Evolutionary conservation across 2,329 filamentous ascomycete species (phyloP), one percentile per base, ranked within the genome.

Genomic region (Penicillium sp.): DNA sequence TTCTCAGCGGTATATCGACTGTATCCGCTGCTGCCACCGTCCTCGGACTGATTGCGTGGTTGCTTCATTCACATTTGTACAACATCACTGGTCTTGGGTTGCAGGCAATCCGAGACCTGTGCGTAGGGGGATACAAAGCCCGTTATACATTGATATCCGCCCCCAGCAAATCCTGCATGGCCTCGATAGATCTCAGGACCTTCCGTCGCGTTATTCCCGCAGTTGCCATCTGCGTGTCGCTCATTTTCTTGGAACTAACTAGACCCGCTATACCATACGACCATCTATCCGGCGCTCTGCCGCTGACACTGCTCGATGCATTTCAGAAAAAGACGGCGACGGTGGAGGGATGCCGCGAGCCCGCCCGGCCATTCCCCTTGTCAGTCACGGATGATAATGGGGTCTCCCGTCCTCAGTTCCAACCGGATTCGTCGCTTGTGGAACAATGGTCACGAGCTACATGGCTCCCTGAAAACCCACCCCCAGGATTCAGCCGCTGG

Each of bases 181-280:
- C 53, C 7, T 52, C 53, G 19, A 28, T 60, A 17, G 52, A 60
- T 33, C 44, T 59, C n/a, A 53, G 52, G 44, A 49, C 53, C 2
- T 41, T 59, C n/a, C 53, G 62, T 38, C 57, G 60, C 22, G 46
- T 54, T 8, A 48, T 56, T 15, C 45, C 58, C 13, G 24, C 49
- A 9, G 52, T 57, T 2, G 51, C 59, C 17, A 53, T 61, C 2
- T 49, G 54, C 10, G 37, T 61, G 2, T 63, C 65, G 13, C 52
- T 71, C 13, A 41, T 68, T 17, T 56, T 65, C 33, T 53, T 69
- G 28, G 53, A 61, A 40, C 9, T 57, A 13, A 54, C 52, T 19
- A 61, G 68, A 9, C 68, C 68, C 4, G 48, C 53, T 15, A 57
- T 66, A n/a, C 68, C 69, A 0, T 71, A 67, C 35, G 60, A 64